Evolutionary conservation across 768 basidiomycete genomes (phyloP), one percentile per base, ranked within the genome.

Genomic region (Calocera viscosa): DNA sequence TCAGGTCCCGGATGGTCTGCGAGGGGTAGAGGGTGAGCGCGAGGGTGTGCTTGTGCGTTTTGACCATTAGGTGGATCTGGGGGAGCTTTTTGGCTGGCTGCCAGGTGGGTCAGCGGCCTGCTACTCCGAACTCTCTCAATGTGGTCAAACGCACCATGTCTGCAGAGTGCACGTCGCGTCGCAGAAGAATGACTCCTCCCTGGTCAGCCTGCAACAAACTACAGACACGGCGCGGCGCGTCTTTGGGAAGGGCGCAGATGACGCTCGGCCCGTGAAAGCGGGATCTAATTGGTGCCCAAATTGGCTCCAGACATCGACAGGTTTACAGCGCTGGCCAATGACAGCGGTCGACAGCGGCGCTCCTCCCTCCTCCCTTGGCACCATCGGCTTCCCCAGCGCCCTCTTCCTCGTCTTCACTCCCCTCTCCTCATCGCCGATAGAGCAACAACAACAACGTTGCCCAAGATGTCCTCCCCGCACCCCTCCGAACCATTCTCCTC

Each of bases 41-140:
- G 70, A 89, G 77, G 5, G 86, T 86, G 64, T 87, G 76, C 69
- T 84, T 88, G 78, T 90, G 87, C 0, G 88, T 86, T 72, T 87
- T 89, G 70, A 90, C 75, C n/a, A 84, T 79, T 19, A 90, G 72
- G 65, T 88, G 84, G 76, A 76, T 85, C 88, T 8, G 86, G 84
- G 41, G 80, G 80, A 16, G 78, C 69, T 72, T 82, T 81, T 14
- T 60, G 30, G 53, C 26, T 2, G 53, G 53, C 53, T 60, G 53
- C 11, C 14, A 8, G n/a, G 16, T 19, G 8, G 14, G 30, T 60
- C 30, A 60, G 53, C 26, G 10, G 2, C 22, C 14, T 60, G 5
- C 26, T 60, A 7, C 30, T n/a, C n/a, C n/a, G n/a, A n/a, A n/a
- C n/a, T n/a, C 53, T 10, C 30, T 28, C 2, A 32, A 32, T 10